These are phyloP conservation scores for Globisporangium radiosum DNA, from an alignment of 352 stramenopile species.

Conservation along the genomic window DNA sequence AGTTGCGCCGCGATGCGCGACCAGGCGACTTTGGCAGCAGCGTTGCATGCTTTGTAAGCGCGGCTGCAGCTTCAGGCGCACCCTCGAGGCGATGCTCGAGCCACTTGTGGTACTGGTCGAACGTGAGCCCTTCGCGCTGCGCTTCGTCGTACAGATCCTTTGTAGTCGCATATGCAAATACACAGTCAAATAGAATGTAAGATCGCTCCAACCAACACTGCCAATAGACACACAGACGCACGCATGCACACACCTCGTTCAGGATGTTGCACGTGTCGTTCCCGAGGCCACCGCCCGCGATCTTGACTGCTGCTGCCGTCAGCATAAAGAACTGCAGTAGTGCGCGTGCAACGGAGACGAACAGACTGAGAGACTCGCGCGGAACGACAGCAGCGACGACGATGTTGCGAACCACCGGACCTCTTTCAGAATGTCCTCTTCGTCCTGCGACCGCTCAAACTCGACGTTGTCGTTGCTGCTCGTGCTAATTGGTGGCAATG, in stretches of 20 bases:
- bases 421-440: slow-evolving; percentile 41
- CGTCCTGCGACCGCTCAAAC: neutral
- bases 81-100: slow-evolving; percentile 35
- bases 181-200: neutral
- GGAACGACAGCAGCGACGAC: slow-evolving; percentile 13
- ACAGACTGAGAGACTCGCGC: slow-evolving; percentile 24
- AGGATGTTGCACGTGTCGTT: slow-evolving; percentile 59
- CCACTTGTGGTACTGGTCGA: slow-evolving; percentile 51
- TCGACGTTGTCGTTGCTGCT: neutral
- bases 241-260: slow-evolving; percentile 23
- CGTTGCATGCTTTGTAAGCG: slow-evolving; percentile 1
- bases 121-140: slow-evolving; percentile 38
- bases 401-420: slow-evolving; percentile 17
- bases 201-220: neutral
- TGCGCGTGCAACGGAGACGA: slow-evolving; percentile 20
- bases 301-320: slow-evolving; percentile 49
- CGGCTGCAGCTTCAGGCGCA: slow-evolving; percentile 2
- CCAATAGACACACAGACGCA: neutral
- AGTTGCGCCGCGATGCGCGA: too few relatives aligned
- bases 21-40: neutral
- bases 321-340: slow-evolving; percentile 48
- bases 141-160: slow-evolving; percentile 45
- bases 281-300: slow-evolving; percentile 34
- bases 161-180: too few relatives aligned
- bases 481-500: neutral